Base-by-base conservation (phyloP, 208 protist genomes). In the Crithidia expoeki region DNA sequence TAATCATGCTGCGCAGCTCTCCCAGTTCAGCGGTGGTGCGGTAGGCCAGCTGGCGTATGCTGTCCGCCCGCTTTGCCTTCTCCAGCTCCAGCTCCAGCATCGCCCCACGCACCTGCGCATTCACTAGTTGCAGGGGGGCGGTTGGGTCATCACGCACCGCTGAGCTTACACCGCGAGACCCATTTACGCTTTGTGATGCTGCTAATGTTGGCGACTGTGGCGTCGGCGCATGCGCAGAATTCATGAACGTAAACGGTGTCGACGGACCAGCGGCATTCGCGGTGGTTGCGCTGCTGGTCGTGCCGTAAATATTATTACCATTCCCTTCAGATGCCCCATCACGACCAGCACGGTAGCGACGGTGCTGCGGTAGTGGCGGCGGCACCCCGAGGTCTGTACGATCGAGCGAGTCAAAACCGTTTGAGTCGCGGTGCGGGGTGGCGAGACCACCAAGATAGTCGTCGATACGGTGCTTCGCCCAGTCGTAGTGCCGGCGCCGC, bases 81-180 rank as follows among this genome's bases (percentile, higher is more conserved):
- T 94, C 90, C 33, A 92, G 80, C 71, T 92, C 86, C 27, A 96
- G 60, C 64, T 93, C 87, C 30, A 83, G 67, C 30, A 83, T 25
- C 21, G 79, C 78, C 19, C 83, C 88, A 19, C 84, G 76, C 62
- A 93, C 50, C 67, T 89, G 76, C 0, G 80, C 82, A 38, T 86
- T 65, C 12, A 86, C 40, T 21, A 90, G 51, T 55, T 76, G 63
- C 19, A 76, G 63, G 19, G 72, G 56, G n/a, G 72, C 62, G 2
- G 50, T 58, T 6, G 62, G 49, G 50, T 58, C 49, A 36, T 30
- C 49, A 33, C 47, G 50, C 36, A 16, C 47, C 2, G 62, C 30
- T 21, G 21, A 11, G 44, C 40, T 34, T 14, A 19, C 30, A 32
- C 55, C 57, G 12, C 59, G 42, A 2, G 42, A 44, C 34, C 59